Evolutionary conservation across 257 asterid genomes (phyloP).

Genomic region (Primulina eburnea): DNA sequence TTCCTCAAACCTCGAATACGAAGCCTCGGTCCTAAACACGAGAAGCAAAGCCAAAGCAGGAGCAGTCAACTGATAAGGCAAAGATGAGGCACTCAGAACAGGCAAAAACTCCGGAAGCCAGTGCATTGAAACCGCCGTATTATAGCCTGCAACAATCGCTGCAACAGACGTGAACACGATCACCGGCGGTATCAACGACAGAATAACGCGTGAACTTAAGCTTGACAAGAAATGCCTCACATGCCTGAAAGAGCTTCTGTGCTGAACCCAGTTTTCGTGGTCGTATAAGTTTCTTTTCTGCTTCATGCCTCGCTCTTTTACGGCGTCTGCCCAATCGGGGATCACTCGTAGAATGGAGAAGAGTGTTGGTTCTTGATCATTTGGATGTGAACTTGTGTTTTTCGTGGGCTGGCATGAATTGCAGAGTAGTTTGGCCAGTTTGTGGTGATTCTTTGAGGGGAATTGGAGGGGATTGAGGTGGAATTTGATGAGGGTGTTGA

Average conservation of each 20-base stretch:
- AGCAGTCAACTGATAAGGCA: slow-evolving; percentile 92
- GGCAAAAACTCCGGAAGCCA: slow-evolving; percentile 85
- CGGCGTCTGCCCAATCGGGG: slow-evolving; percentile 76
- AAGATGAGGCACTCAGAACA: slow-evolving; percentile 62
- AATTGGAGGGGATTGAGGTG: slow-evolving; percentile 27
- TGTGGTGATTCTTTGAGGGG: slow-evolving; percentile 30
- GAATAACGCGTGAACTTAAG: slow-evolving; percentile 67
- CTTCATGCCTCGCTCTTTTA: slow-evolving; percentile 64
- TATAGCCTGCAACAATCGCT: slow-evolving; percentile 56
- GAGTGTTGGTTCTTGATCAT: slow-evolving; percentile 30
- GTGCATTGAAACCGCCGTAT: slow-evolving; percentile 57
- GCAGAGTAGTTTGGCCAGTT: slow-evolving; percentile 32
- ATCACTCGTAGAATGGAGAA: slow-evolving; percentile 44
- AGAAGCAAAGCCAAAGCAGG: slow-evolving; percentile 90
- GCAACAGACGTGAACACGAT: slow-evolving; percentile 75
- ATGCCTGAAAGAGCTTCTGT: slow-evolving; percentile 75
- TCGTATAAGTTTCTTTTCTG: slow-evolving; percentile 56
- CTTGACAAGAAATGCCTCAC: slow-evolving; percentile 64
- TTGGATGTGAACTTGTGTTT: slow-evolving; percentile 27
- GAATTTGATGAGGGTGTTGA: slow-evolving; percentile 29
- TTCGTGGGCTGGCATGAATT: slow-evolving; percentile 33
- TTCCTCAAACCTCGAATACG: slow-evolving; percentile 81
- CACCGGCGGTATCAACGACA: slow-evolving; percentile 85
- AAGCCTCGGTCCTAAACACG: slow-evolving; percentile 95
- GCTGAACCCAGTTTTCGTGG: slow-evolving; percentile 76